Conservation (phyloP, 2,329 filamentous ascomycete genomes). For the Cladophialophora psammophila region DNA sequence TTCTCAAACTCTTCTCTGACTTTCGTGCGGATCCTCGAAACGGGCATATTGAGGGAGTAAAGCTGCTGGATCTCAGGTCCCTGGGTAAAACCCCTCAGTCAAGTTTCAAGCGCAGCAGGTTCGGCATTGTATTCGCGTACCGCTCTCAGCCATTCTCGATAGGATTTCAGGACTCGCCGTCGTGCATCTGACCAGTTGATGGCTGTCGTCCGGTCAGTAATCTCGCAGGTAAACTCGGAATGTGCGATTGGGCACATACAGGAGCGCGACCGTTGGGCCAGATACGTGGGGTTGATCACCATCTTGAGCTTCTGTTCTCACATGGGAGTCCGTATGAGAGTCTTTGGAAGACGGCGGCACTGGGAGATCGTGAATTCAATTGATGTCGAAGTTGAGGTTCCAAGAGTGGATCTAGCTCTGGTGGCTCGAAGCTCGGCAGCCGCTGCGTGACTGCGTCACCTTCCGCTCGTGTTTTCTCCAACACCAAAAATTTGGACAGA, state of each 20-base stretch:
- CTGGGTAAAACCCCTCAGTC: conserved; percentile 57
- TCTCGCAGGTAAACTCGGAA: conserved; percentile 25
- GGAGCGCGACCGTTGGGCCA: conserved; percentile 79
- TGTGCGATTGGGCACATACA: conserved; percentile 62
- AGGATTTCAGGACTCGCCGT: conserved; percentile 83
- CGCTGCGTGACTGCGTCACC: not conserved
- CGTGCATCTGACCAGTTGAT: conserved; percentile 89
- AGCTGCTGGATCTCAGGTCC: conserved; percentile 96
- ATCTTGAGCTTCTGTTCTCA: conserved; percentile 57
- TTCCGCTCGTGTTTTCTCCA: conserved; percentile 5
- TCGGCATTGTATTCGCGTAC: conserved; percentile 63
- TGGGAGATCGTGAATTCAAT: not conserved
- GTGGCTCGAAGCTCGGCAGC: conserved; percentile 29
- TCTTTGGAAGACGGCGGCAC: not conserved
- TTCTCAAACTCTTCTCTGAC: conserved; percentile 97
- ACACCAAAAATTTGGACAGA: too few species aligned
- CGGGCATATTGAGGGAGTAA: conserved; percentile 91
- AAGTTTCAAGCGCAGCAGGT: not conserved
- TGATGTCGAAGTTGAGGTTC: conserved; percentile 25
- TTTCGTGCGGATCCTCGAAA: conserved; percentile 87
- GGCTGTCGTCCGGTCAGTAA: conserved; percentile 63
- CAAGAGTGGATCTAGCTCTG: conserved; percentile 6
- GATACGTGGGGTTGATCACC: conserved; percentile 92
- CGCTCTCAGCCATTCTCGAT: conserved; percentile 94
- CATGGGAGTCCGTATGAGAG: conserved; percentile 28